Evolutionary conservation across 78 protist species (phyloP).

Genomic region (Fonticula alba): DNA sequence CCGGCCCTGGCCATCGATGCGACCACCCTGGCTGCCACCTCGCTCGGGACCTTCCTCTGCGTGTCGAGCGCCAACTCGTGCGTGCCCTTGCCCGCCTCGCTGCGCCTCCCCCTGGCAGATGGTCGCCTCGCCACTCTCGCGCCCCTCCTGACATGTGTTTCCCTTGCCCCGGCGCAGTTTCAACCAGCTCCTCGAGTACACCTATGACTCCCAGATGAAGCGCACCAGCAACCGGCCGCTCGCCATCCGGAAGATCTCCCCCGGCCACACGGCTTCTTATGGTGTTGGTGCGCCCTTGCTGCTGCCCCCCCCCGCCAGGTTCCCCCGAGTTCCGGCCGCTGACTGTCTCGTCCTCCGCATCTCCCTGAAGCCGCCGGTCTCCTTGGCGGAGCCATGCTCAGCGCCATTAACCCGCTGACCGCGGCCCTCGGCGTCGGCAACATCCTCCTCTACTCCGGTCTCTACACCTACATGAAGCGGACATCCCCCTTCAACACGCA

Average conservation of each 20-base stretch:
- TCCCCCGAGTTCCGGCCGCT: no score
- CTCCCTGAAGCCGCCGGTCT: neutral
- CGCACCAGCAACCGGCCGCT: constrained; percentile 13
- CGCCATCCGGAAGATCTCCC: constrained; percentile 3
- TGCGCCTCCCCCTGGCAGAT: no score
- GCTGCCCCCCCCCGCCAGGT: no score
- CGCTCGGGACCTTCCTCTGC: no score
- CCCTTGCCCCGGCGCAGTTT: no score
- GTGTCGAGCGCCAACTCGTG: no score
- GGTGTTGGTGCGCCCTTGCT: neutral
- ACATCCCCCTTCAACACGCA: constrained; percentile 52
- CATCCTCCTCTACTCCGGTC: constrained; percentile 43
- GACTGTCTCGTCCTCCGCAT: neutral
- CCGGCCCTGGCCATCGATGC: no score
- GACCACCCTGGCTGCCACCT: no score
- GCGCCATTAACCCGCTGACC: constrained; percentile 18
- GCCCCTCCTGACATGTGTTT: no score
- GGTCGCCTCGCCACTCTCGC: no score
- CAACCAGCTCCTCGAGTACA: neutral
- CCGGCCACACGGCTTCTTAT: constrained; percentile 8
- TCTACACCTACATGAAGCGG: constrained; percentile 73
- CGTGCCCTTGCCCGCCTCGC: no score
- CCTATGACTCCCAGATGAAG: constrained; percentile 15
- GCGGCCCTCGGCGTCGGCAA: constrained; percentile 55
- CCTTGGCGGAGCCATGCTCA: constrained; percentile 11